A percentile compares a stretch with the other conserved stretches of the same genome.
These are phyloP conservation scores for Pyrus communis DNA, from an alignment of 306 rosid genomes.

Conservation along the genomic window DNA sequence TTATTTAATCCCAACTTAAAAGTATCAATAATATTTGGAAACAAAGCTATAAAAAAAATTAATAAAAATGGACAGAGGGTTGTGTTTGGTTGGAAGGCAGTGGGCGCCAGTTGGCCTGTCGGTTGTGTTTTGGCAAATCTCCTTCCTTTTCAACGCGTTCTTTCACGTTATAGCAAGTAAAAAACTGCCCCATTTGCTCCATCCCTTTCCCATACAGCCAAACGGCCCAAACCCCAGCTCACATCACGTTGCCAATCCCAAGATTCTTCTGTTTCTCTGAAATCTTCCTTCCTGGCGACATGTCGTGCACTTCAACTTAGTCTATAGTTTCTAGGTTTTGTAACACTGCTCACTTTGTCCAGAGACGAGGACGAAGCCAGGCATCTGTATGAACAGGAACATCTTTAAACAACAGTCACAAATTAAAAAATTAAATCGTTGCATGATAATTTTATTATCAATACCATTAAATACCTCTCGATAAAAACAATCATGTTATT, in stretches of 20 bases:
- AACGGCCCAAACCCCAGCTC: neutral
- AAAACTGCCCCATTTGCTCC: neutral
- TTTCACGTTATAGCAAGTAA: neutral
- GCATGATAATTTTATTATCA: too few species aligned
- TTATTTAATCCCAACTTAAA: neutral
- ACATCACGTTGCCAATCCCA: neutral
- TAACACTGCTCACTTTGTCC: too few species aligned
- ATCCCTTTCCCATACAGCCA: neutral
- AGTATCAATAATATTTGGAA: neutral
- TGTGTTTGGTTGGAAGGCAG: neutral
- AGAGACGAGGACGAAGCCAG: too few species aligned
- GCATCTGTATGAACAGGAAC: too few species aligned
- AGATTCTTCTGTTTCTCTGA: neutral
- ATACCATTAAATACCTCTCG: too few species aligned
- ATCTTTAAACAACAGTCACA: fast-evolving
- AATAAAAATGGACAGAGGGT: neutral
- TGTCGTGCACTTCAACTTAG: neutral
- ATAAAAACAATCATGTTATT: too few species aligned
- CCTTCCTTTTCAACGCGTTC: neutral
- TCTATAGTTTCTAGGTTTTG: neutral
- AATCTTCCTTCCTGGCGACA: neutral
- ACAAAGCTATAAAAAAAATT: neutral
- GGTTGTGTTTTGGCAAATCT: neutral
- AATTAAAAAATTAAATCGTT: too few species aligned
- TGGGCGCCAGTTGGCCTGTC: neutral